These are phyloP conservation scores for Kazachstania bromeliacearum DNA, from an alignment of 805 yeast species.

Conservation along the genomic window DNA sequence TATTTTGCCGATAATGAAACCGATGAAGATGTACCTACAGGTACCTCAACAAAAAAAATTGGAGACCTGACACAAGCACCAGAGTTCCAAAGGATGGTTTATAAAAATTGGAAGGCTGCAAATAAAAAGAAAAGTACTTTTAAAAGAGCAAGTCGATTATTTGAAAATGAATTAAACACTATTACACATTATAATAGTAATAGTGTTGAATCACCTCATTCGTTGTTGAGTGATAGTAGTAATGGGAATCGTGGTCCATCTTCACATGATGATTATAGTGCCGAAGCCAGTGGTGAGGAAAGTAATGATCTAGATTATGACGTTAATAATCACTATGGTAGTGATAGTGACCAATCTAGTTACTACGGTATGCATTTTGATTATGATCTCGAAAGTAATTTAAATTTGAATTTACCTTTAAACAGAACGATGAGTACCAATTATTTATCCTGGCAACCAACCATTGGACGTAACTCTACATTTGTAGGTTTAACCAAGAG, in stretches of 20 bases:
- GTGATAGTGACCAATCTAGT: conserved; percentile 7
- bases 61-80: conserved; percentile 32
- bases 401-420: conserved; percentile 10
- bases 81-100: conserved; percentile 39
- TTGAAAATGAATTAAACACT: conserved; percentile 17
- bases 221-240: not conserved
- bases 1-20: conserved; percentile 22
- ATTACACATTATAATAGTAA: not conserved
- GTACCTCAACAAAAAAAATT: conserved; percentile 11
- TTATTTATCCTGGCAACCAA: conserved; percentile 84
- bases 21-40: conserved; percentile 18
- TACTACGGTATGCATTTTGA: conserved; percentile 25
- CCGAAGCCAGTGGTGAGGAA: conserved; percentile 9
- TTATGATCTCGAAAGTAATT: conserved; percentile 6
- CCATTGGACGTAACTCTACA: conserved; percentile 86
- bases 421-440: conserved; percentile 40
- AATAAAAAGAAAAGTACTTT: conserved; percentile 20
- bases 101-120: conserved; percentile 26
- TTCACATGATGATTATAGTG: not conserved
- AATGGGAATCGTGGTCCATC: no score
- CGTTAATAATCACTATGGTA: conserved; percentile 4
- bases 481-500: conserved; percentile 72
- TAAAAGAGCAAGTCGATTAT: conserved; percentile 7
- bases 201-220: no score
- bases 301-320: conserved; percentile 9